Percentiles rank a stretch among this genome's conserved stretches.
phyloP scores from a whole-genome alignment of 805 yeast genomes.

The Priceomyces castillae region DNA sequence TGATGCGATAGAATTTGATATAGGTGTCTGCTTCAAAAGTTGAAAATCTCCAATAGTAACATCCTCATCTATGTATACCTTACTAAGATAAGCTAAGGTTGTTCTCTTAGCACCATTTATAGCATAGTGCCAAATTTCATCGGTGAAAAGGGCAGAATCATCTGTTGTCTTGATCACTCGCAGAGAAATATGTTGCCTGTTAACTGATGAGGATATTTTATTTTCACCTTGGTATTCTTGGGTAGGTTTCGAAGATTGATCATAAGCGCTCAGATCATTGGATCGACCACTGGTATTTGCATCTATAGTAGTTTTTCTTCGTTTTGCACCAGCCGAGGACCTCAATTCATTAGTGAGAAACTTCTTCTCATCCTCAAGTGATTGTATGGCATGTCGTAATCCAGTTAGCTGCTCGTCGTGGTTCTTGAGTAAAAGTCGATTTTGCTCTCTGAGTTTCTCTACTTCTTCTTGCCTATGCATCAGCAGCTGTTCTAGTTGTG shows the following conservation, averaged over 20 bases:
- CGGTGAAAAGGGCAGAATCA: constrained; percentile 33
- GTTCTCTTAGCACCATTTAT: constrained; percentile 36
- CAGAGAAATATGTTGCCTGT: constrained; percentile 3
- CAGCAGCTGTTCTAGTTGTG: constrained; percentile 53
- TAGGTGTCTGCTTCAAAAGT: constrained; percentile 28
- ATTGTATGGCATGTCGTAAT: constrained; percentile 31
- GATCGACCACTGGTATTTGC: background rate
- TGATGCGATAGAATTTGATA: constrained; percentile 36
- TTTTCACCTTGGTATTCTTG: background rate
- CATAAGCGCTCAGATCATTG: background rate
- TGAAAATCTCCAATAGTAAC: constrained; percentile 15
- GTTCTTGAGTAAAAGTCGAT: constrained; percentile 13
- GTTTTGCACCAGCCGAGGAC: constrained; percentile 20
- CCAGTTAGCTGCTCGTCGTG: constrained; percentile 31
- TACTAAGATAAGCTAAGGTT: constrained; percentile 29
- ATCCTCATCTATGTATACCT: constrained; percentile 27
- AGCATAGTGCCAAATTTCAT: constrained; percentile 34
- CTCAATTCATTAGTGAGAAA: constrained; percentile 39
- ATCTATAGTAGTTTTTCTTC: constrained; percentile 11
- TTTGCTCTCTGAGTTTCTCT: constrained; percentile 17
- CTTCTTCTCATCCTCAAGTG: constrained; percentile 43
- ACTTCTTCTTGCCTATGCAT: constrained; percentile 39
- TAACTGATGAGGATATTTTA: background rate
- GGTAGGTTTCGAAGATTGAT: background rate
- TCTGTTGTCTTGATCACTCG: constrained; percentile 25